phyloP scores from a whole-genome alignment of 73 alveolate genomes.

The Symbiodinium natans region DNA sequence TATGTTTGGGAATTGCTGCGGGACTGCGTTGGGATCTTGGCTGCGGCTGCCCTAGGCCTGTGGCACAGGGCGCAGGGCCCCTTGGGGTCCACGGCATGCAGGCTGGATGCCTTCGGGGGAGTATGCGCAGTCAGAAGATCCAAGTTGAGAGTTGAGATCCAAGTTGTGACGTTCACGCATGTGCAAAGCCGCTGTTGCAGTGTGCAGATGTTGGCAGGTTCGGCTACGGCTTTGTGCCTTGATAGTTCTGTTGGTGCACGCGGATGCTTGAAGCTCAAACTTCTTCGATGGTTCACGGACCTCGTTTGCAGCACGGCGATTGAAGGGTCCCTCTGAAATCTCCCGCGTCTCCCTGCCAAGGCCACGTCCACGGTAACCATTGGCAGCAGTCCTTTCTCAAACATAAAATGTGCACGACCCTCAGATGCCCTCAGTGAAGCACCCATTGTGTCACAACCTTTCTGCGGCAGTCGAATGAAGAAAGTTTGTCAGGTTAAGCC shows the following conservation, averaged over 20 bases:
- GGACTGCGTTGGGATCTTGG: too few species aligned
- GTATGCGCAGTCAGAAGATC: not conserved
- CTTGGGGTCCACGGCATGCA: conserved; percentile 12
- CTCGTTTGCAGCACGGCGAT: not conserved
- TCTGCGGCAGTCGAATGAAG: not conserved
- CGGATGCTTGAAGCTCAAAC: not conserved
- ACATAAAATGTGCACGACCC: not conserved
- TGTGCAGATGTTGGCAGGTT: not conserved
- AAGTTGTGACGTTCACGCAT: not conserved
- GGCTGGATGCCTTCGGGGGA: too few species aligned
- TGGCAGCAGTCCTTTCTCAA: conserved; percentile 24
- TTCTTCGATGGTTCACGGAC: not conserved
- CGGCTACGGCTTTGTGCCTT: conserved; percentile 1
- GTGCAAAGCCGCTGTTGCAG: not conserved
- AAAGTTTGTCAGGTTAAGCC: not conserved
- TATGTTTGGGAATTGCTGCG: too few species aligned
- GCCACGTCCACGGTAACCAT: not conserved
- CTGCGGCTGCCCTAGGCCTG: too few species aligned
- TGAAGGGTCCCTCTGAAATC: not conserved
- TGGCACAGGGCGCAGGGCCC: too few species aligned
- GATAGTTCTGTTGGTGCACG: not conserved
- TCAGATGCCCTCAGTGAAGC: not conserved
- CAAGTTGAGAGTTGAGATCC: not conserved
- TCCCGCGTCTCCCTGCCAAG: not conserved
- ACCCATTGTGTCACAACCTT: not conserved